Base-by-base conservation (phyloP, 257 asterid species). In the Fraxinus cuspidata region DNA sequence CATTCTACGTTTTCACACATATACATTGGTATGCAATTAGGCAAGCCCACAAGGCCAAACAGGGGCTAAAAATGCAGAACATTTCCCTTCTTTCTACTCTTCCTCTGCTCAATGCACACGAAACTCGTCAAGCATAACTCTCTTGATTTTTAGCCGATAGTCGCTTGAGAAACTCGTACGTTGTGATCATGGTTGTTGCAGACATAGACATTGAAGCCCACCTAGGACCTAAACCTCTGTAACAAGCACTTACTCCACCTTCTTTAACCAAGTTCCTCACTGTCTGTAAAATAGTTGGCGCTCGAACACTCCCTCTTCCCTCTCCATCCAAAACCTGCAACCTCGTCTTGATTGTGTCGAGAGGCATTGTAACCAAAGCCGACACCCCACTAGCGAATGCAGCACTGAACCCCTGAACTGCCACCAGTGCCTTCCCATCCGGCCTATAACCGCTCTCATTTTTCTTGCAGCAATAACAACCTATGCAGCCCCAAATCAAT, bases 131-230 rank as follows among this genome's bases (percentile, higher is more conserved):
- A 75, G 79, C 85, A 83, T 76, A 84, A 77, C 76, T 70, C 69
- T 93, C 94, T 74, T 85, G 93, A 81, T 79, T 88, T 87, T 96
- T 96, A n/a, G 99, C 74, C 0, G 99, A 96, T 31, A 96, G 82
- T 81, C 97, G 77, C 86, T 96, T 96, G 73, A 96, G 90, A 65
- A 96, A 96, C 96, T 96, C 99, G 18, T 96, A 96, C 8, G 98
- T 96, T 6, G 98, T 96, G 87, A 96, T 90, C 99, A 96, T 96
- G 44, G 97, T 93, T 9, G 91, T 89, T 0, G 99, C 99, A 53
- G 99, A 93, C 97, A 93, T 66, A 0, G 99, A 90, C 99, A 96
- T 93, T 5, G 97, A 96, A 68, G 92, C 97, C 98, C 97, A 96
- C 80, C 99, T 96, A 2, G 98, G 99, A 28, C 92, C 97, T 56